phyloP scores from a whole-genome alignment of 768 basidiomycete genomes.

The Tricholomella constricta region DNA sequence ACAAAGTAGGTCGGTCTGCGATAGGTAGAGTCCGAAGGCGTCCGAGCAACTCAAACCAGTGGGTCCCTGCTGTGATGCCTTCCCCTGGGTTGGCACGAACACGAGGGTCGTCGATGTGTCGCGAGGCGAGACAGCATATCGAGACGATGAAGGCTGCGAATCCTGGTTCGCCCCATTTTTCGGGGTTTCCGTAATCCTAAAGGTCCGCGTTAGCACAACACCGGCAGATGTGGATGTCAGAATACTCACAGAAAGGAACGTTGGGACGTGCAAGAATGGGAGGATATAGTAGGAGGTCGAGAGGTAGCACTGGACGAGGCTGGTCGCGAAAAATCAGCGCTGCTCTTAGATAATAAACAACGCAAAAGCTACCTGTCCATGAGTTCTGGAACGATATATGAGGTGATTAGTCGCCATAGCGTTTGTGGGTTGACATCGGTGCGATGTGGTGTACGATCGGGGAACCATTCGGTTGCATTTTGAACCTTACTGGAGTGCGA shows the following conservation, averaged over 20 bases:
- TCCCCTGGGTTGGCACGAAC: slow-evolving; percentile 82
- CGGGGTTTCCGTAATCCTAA: slow-evolving; percentile 90
- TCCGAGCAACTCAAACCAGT: slow-evolving; percentile 89
- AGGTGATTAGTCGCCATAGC: slow-evolving; percentile 85
- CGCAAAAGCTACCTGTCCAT: slow-evolving; percentile 79
- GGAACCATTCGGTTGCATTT: slow-evolving; percentile 71
- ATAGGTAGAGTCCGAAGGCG: slow-evolving; percentile 87
- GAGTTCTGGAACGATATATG: slow-evolving; percentile 82
- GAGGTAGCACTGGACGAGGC: slow-evolving; percentile 80
- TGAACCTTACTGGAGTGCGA: slow-evolving; percentile 31
- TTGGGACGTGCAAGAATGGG: slow-evolving; percentile 90
- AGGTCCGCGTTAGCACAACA: slow-evolving; percentile 15
- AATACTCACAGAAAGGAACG: slow-evolving; percentile 70
- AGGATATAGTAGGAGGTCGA: slow-evolving; percentile 93
- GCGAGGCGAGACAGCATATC: slow-evolving; percentile 86
- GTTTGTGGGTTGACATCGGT: slow-evolving; percentile 86
- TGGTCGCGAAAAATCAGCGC: slow-evolving; percentile 28
- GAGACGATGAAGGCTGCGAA: slow-evolving; percentile 95
- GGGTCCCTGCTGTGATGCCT: slow-evolving; percentile 85
- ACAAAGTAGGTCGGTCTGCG: slow-evolving; percentile 85
- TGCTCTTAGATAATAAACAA: slow-evolving; percentile 3
- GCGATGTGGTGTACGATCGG: slow-evolving; percentile 71
- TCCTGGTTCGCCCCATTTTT: slow-evolving; percentile 94
- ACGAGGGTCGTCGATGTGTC: slow-evolving; percentile 91
- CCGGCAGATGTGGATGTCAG: slow-evolving; percentile 8